Conservation (phyloP, 2,329 filamentous ascomycete genomes). For the Xylaria arbuscula region DNA sequence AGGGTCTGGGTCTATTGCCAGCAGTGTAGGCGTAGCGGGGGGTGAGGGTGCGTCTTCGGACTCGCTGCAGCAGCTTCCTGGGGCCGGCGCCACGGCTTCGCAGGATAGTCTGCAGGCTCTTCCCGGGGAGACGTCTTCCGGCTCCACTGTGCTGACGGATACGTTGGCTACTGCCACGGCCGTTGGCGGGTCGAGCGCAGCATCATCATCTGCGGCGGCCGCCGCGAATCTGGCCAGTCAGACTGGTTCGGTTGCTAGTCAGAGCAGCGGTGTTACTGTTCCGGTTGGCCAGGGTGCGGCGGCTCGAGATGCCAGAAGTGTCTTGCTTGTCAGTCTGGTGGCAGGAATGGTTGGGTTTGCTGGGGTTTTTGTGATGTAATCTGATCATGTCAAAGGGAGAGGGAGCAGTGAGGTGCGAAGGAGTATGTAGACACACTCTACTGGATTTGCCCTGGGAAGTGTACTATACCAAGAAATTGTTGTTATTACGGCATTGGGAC, state of each 20-base stretch:
- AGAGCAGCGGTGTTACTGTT: constrained; percentile 6
- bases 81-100: constrained; percentile 8
- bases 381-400: not conserved
- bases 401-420: not conserved
- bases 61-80: constrained; percentile 25
- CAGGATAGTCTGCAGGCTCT: constrained; percentile 20
- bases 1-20: not conserved
- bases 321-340: constrained; percentile 27
- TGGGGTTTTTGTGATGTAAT: constrained; percentile 33
- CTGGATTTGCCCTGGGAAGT: not conserved
- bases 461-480: not conserved
- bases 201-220: not conserved
- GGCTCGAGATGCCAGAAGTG: constrained; percentile 8
- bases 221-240: constrained; percentile 13
- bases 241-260: constrained; percentile 21
- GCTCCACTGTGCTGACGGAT: constrained; percentile 1
- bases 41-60: not conserved
- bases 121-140: constrained; percentile 4
- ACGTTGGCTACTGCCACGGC: constrained; percentile 16
- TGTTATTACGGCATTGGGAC: not conserved
- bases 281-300: constrained; percentile 29
- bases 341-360: constrained; percentile 32
- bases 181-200: not conserved
- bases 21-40: not conserved
- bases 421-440: not conserved